phyloP scores from a whole-genome alignment of 2,329 filamentous ascomycete species.

The Scleromitrula shiraiana region DNA sequence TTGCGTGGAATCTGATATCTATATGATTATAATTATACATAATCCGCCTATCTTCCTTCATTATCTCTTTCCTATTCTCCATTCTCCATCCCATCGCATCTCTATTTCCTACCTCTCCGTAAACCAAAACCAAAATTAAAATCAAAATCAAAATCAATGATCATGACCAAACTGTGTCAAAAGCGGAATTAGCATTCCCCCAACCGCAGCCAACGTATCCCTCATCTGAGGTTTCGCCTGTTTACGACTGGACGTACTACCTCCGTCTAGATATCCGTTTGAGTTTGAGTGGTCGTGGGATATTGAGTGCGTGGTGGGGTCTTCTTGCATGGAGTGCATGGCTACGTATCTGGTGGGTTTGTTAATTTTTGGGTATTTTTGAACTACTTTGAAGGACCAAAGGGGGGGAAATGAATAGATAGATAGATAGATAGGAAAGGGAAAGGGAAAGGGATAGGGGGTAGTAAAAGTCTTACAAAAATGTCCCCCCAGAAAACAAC shows the following conservation, averaged over 20 bases:
- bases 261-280: conserved; percentile 48
- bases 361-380: background rate
- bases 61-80: too few relatives aligned
- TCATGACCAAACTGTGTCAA: conserved; percentile 73
- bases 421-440: background rate
- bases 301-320: conserved; percentile 36
- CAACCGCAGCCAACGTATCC: conserved; percentile 62
- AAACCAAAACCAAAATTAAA: too few relatives aligned
- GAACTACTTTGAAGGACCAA: too few relatives aligned
- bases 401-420: too few relatives aligned
- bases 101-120: conserved; percentile 1
- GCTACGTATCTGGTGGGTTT: conserved; percentile 69
- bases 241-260: conserved; percentile 41
- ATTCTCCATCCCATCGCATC: background rate
- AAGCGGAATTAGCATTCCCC: conserved; percentile 71
- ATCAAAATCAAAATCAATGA: conserved; percentile 36
- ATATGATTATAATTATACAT: too few relatives aligned
- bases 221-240: conserved; percentile 52
- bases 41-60: too few relatives aligned
- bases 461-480: conserved; percentile 80
- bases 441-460: background rate
- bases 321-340: conserved; percentile 96
- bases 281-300: conserved; percentile 34
- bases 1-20: too few relatives aligned
- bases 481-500: conserved; percentile 93